Base-by-base conservation (phyloP, 2,329 filamentous ascomycete genomes). In the Alternaria burnsii region DNA sequence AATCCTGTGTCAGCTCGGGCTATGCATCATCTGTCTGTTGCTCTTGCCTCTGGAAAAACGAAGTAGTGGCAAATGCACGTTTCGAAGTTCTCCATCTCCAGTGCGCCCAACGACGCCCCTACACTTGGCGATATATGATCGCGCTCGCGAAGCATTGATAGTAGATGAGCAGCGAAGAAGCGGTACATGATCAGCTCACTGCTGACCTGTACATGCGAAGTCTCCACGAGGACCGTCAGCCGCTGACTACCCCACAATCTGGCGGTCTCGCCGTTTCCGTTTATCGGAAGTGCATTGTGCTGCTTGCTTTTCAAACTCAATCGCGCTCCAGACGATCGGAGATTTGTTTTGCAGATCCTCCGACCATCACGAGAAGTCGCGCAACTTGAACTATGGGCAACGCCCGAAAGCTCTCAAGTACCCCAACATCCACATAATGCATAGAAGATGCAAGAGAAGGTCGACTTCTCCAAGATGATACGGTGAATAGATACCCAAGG, bases 171-270 rank as follows among this genome's bases (percentile, higher is more conserved):
- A 44, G 30, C 52, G 38, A 59, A 43, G 20, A 34, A n/a, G 50
- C 14, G 18, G 18, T 51, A 41, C 30, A 50, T 47, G 41, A 41
- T 66, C 59, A 65, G 63, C 57, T 44, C 28, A 18, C 30, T 42
- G 63, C 61, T 63, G 55, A 62, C 44, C 57, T 30, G 54, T 40
- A 59, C 59, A 51, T 51, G 55, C 58, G 24, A 43, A 54, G 55
- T 55, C 55, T 34, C 56, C 54, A 67, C 60, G 58, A 61, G 55
- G 18, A 40, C 52, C 26, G 54, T 63, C 58, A 67, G 62, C 59
- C 58, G 66, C 64, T 57, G 54, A 52, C 42, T 61, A 67, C 64
- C 64, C 64, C 66, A 63, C 66, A 67, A 47, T 55, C 59, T 60
- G 47, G 62, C 64, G 47, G 52, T 52, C 64, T 63, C 66, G 62